A percentile compares a stretch with the other conserved stretches of the same genome.
These are phyloP conservation scores for Lotmaria passim DNA, from an alignment of 208 protist species.

Conservation along the genomic window DNA sequence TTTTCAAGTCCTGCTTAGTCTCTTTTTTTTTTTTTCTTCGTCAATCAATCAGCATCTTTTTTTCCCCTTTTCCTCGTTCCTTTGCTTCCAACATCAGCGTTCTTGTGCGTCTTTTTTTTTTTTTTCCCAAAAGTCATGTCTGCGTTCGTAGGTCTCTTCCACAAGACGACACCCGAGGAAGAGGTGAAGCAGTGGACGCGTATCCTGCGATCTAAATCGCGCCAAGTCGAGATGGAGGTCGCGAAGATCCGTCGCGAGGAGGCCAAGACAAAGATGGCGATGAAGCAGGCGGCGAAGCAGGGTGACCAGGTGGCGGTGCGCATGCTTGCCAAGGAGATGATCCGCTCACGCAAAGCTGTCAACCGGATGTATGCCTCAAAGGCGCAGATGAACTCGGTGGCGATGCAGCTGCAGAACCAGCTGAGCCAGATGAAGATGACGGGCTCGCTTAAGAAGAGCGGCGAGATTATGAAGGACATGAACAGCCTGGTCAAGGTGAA, in stretches of 20 bases:
- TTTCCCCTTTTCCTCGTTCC: slow-evolving; percentile 23
- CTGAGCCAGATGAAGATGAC: slow-evolving; percentile 79
- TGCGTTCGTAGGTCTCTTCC: slow-evolving; percentile 61
- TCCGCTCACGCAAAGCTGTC: slow-evolving; percentile 78
- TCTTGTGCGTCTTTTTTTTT: neutral
- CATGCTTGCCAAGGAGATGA: slow-evolving; percentile 88
- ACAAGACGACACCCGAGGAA: slow-evolving; percentile 70
- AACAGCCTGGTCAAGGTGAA: slow-evolving; percentile 79
- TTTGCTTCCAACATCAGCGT: neutral
- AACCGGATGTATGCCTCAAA: slow-evolving; percentile 87
- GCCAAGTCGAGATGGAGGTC: slow-evolving; percentile 86
- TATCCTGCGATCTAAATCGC: slow-evolving; percentile 75
- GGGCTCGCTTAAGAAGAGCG: slow-evolving; percentile 70
- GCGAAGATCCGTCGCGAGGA: slow-evolving; percentile 85
- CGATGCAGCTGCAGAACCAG: slow-evolving; percentile 90
- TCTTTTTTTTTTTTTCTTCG: slow-evolving; percentile 19
- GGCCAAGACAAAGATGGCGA: slow-evolving; percentile 78
- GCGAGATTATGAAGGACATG: slow-evolving; percentile 89
- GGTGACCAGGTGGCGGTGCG: slow-evolving; percentile 69
- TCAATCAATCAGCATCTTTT: no score
- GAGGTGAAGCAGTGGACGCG: slow-evolving; percentile 79
- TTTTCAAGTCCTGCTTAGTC: slow-evolving; percentile 1
- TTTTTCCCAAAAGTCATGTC: slow-evolving; percentile 31
- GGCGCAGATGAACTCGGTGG: slow-evolving; percentile 90
- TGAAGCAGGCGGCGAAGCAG: slow-evolving; percentile 84